These are phyloP conservation scores for Lasiosphaeris hirsuta DNA, from an alignment of 495 filamentous ascomycete genomes.

Conservation along the genomic window DNA sequence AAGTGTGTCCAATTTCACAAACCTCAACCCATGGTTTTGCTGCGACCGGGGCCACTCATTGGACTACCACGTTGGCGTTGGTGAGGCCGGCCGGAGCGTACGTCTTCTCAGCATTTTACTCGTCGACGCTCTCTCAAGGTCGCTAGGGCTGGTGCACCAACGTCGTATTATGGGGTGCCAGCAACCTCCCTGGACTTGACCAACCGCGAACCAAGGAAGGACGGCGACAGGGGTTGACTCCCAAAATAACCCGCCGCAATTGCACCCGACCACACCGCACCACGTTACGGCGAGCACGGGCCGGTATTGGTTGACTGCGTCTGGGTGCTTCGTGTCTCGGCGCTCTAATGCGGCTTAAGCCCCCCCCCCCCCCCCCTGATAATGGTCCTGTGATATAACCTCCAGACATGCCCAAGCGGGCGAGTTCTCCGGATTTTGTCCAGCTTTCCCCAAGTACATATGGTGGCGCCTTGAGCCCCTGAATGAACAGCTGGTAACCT, in stretches of 20 bases:
- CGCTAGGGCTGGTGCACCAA: neutral
- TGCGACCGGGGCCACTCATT: neutral
- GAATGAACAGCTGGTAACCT: too few relatives aligned
- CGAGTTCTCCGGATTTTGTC: too few relatives aligned
- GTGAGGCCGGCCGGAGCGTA: neutral
- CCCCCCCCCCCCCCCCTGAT: neutral
- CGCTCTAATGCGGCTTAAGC: neutral
- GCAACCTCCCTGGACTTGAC: neutral
- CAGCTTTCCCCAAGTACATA: too few relatives aligned
- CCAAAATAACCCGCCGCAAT: slow-evolving; percentile 8
- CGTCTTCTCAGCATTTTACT: neutral
- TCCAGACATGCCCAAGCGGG: too few relatives aligned
- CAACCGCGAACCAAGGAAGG: too few relatives aligned
- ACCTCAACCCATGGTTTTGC: slow-evolving; percentile 3
- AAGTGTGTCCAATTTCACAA: neutral
- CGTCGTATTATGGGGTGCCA: slow-evolving; percentile 1
- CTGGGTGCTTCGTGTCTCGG: too few relatives aligned
- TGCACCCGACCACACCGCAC: too few relatives aligned
- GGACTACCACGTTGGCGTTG: neutral
- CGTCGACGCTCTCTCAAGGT: neutral
- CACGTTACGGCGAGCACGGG: slow-evolving; percentile 2
- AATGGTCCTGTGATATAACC: neutral
- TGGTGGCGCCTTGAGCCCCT: too few relatives aligned
- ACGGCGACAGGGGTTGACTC: neutral
- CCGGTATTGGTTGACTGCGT: neutral